Evolutionary conservation across 1,139 yeast genomes (phyloP), one percentile per base, ranked within the genome.

Genomic region (Pichia sp.): DNA sequence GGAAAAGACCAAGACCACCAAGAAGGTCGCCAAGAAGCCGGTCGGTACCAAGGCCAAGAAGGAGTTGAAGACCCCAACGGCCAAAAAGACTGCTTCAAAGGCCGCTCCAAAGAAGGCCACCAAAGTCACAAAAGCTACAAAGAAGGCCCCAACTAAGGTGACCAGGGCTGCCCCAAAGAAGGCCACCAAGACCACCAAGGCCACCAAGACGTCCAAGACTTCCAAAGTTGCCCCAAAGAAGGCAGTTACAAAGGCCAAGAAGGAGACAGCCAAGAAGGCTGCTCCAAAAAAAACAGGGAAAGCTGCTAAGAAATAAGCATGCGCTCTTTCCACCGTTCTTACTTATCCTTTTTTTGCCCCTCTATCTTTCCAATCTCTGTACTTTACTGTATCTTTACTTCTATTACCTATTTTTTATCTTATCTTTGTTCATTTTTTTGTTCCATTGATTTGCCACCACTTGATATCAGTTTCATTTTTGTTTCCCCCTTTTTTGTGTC

Each of bases 241-340:
- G 40, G n/a, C 52, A 2, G 15, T 50, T 11, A 38, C 44, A 31
- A 49, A 31, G 46, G 36, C 51, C 15, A 45, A 49, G 51, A 56
- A 43, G 40, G n/a, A 34, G 8, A 15, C 54, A 32, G 46, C 44
- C 36, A 42, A 34, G 36, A 49, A 31, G 36, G 45, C 51, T 6
- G 43, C 65, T 19, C 15, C 53, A 32, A 46, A 46, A 42, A 46
- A 46, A 13, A 31, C 26, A 29, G 57, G 51, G 46, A 52, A 51
- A 51, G 45, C 67, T 29, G 54, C 65, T n/a, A 64, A 63, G 62
- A 68, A 67, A 60, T 52, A 44, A 29, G 16, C 19, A 8, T 7
- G 40, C 10, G 6, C 34, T n/a, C 19, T 26, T 15, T 45, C 11
- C 36, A 13, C 8, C 19, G n/a, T 15, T 32, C 8, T 6, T 45